Base-by-base conservation (phyloP, 345 rosid species). In the Chamaenerion angustifolium region DNA sequence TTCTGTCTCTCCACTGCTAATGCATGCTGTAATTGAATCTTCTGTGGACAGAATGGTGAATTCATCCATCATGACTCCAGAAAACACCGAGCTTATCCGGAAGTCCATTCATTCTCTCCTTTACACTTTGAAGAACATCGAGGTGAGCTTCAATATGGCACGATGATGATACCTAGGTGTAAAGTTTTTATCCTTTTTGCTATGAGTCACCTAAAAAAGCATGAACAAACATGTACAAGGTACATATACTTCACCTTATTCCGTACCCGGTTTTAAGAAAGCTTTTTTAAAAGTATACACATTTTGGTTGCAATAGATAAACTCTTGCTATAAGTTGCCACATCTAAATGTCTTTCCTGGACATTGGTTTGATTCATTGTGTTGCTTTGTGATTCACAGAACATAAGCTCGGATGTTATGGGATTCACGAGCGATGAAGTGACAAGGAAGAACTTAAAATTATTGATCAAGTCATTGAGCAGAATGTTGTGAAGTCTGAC, bases 391-490 rank as follows among this genome's bases (percentile, higher is more conserved):
- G 37, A 3, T 31, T 46, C 61, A 70, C 78, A 92, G 99, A 84
- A 69, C 66, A 88, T 93, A 80, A 93, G 90, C 76, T 88, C 99
- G 6, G 99, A 93, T 68, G 64, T 93, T 35, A 67, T 93, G 67
- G 99, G 96, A 54, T 88, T 88, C 79, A 93, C 96, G n/a, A 95
- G 99, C 12, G 96, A 93, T 41, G 96, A 93, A 58, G 74, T 81
- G 46, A 88, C 95, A 6, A 85, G 96, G 64, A 67, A 61, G 69
- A 93, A 81, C 68, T 72, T 93, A 62, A 93, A 88, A 66, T 72
- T 67, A 43, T 94, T 93, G 45, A 93, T 93, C 51, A 93, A 79
- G 75, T 88, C 99, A 52, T 94, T 93, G 11, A 88, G 99, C 72
- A 79, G 99, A 76, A 54, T 93, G 51, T 48, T 93, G 62, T 85